These are phyloP conservation scores for Ophiostoma fasciatum DNA, from an alignment of 2,329 filamentous ascomycete species.

Conservation along the genomic window DNA sequence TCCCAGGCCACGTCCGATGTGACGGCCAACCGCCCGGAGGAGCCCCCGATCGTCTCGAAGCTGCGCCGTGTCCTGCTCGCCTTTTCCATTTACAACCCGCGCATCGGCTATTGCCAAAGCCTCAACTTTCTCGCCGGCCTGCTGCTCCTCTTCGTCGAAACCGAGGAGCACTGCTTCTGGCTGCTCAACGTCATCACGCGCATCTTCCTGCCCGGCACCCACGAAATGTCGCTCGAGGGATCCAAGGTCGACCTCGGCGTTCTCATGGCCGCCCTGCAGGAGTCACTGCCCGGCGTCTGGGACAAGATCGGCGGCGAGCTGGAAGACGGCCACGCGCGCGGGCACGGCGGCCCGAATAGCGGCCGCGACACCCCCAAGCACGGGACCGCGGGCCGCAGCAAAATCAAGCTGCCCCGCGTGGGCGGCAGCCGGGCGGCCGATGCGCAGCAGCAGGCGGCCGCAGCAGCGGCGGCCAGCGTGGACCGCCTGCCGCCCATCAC, in stretches of 20 bases:
- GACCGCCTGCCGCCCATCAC: constrained; percentile 71
- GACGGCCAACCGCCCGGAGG: constrained; percentile 26
- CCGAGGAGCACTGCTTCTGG: constrained; percentile 86
- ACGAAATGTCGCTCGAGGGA: constrained; percentile 78
- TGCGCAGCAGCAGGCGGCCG: too few relatives aligned
- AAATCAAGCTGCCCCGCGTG: constrained; percentile 24
- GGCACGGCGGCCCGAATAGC: too few relatives aligned
- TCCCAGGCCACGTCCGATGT: constrained; percentile 7
- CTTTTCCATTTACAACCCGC: constrained; percentile 80
- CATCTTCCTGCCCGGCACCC: constrained; percentile 77
- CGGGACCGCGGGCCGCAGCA: constrained; percentile 20
- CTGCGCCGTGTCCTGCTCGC: constrained; percentile 76
- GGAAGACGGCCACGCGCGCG: constrained; percentile 20
- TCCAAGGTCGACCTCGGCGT: constrained; percentile 91
- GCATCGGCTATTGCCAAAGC: constrained; percentile 89
- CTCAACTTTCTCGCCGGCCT: constrained; percentile 90
- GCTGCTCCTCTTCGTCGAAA: constrained; percentile 71
- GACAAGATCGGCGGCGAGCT: constrained; percentile 59
- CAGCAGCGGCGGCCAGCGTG: not conserved
- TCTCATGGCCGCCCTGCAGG: constrained; percentile 73
- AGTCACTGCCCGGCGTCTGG: constrained; percentile 73
- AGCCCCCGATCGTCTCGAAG: constrained; percentile 66
- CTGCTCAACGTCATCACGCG: constrained; percentile 85
- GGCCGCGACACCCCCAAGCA: constrained; percentile 8
- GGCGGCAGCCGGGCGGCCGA: constrained; percentile 26